phyloP scores from a whole-genome alignment of 75 land plant species.

The Cunninghamia lanceolata region DNA sequence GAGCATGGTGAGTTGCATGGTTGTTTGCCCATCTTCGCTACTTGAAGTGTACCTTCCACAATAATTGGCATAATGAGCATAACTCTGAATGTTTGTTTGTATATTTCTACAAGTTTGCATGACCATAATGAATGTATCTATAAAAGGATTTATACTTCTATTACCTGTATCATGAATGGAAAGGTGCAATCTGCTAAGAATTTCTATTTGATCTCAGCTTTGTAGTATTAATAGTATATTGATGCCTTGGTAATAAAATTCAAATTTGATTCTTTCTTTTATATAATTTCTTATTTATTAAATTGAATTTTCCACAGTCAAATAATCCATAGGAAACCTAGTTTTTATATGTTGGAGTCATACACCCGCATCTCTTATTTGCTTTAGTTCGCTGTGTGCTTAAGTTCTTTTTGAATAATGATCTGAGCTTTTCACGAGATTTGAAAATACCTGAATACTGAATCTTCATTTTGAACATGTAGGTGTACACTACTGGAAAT shows the following conservation, averaged over 20 bases:
- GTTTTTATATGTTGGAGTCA: neutral
- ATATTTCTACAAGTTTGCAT: neutral
- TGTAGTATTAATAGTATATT: neutral
- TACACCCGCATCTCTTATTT: neutral
- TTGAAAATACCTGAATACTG: neutral
- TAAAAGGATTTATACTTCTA: neutral
- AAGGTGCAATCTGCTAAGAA: neutral
- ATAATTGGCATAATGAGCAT: neutral
- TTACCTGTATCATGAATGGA: neutral
- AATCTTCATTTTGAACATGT: constrained; percentile 2
- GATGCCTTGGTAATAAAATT: neutral
- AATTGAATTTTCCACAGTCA: neutral
- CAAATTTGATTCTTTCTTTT: neutral
- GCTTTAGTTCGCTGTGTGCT: neutral
- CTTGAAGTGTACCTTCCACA: neutral
- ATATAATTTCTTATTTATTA: neutral
- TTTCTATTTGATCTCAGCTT: neutral
- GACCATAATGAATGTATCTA: neutral
- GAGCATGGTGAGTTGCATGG: neutral
- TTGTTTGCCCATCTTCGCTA: neutral
- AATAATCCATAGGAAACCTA: neutral
- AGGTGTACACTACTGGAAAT: constrained; percentile 90
- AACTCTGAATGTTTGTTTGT: neutral
- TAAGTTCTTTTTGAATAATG: neutral
- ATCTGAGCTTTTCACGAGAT: neutral